Conservation (phyloP, 2,329 filamentous ascomycete species). For the Colletotrichum sp. region DNA sequence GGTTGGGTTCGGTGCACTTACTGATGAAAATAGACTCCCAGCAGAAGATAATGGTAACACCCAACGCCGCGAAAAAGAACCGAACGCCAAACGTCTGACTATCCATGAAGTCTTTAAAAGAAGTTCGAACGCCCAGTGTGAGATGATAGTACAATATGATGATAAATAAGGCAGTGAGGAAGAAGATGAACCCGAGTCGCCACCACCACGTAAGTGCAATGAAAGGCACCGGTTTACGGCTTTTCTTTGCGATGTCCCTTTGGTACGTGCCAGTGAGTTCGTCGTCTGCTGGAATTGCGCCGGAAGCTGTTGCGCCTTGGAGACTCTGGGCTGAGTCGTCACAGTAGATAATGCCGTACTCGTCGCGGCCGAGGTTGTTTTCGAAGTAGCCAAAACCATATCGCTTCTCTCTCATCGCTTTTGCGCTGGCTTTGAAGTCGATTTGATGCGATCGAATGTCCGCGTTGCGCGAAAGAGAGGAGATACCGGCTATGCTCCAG, state of each 20-base stretch:
- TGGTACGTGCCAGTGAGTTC: not conserved
- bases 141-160: slow-evolving; percentile 47
- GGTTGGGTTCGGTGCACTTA: slow-evolving; percentile 14
- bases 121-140: slow-evolving; percentile 21
- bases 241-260: not conserved
- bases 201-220: slow-evolving; percentile 39
- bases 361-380: slow-evolving; percentile 25
- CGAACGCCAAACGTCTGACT: slow-evolving; percentile 46
- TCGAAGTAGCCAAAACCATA: slow-evolving; percentile 34
- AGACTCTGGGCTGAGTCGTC: slow-evolving; percentile 30
- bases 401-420: slow-evolving; percentile 25
- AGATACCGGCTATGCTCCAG: slow-evolving; percentile 44
- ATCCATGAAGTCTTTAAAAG: slow-evolving; percentile 39
- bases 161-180: slow-evolving; percentile 36
- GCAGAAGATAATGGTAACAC: slow-evolving; percentile 44
- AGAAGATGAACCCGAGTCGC: slow-evolving; percentile 33
- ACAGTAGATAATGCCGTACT: slow-evolving; percentile 35
- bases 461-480: slow-evolving; percentile 34
- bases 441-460: slow-evolving; percentile 28
- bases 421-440: slow-evolving; percentile 25
- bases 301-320: not conserved
- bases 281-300: not conserved
- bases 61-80: slow-evolving; percentile 46
- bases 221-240: slow-evolving; percentile 32
- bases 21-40: slow-evolving; percentile 46